A percentile compares a stretch with the other conserved stretches of the same genome.
These are phyloP conservation scores for Starmerella khaoyaiensis DNA, from an alignment of 805 yeast genomes.

Conservation along the genomic window DNA sequence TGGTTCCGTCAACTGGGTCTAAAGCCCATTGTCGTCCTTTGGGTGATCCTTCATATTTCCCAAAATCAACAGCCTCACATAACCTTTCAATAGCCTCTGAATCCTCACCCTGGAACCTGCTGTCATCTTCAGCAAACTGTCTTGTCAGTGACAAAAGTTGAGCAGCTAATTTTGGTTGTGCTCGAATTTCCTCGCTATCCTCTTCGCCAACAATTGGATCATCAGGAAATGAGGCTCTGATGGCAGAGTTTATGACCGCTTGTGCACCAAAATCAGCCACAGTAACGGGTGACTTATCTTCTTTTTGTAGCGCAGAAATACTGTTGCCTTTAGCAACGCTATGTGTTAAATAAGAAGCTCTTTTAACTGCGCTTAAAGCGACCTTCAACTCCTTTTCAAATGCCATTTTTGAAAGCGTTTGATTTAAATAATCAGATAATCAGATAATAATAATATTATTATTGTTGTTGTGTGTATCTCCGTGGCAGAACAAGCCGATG, in stretches of 20 bases:
- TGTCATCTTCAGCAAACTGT: conserved; percentile 34
- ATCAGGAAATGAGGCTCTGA: conserved; percentile 61
- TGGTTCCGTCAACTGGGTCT: conserved; percentile 98
- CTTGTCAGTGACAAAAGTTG: conserved; percentile 49
- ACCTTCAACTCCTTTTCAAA: conserved; percentile 45
- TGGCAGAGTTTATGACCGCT: conserved; percentile 77
- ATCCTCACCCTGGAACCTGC: conserved; percentile 16
- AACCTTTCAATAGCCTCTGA: conserved; percentile 36
- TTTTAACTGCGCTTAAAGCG: conserved; percentile 80
- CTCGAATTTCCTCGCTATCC: conserved; percentile 55
- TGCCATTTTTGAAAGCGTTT: conserved; percentile 4
- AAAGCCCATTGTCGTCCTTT: conserved; percentile 88
- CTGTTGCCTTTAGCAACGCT: conserved; percentile 30
- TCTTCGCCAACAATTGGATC: conserved; percentile 94
- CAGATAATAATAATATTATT: too few species aligned
- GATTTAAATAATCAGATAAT: too few species aligned
- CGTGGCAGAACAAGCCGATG: too few species aligned
- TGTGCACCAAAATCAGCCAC: conserved; percentile 92
- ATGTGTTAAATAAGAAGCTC: conserved; percentile 71
- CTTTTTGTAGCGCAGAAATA: conserved; percentile 45
- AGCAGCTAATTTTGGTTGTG: conserved; percentile 36
- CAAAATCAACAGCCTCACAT: conserved; percentile 58
- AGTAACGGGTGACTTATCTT: conserved; percentile 90
- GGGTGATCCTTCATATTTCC: conserved; percentile 66
- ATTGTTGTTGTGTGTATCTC: too few species aligned